Evolutionary conservation across 108 stramenopile species (phyloP), one percentile per base, ranked within the genome.

Genomic region (Skeletonema grethae): DNA sequence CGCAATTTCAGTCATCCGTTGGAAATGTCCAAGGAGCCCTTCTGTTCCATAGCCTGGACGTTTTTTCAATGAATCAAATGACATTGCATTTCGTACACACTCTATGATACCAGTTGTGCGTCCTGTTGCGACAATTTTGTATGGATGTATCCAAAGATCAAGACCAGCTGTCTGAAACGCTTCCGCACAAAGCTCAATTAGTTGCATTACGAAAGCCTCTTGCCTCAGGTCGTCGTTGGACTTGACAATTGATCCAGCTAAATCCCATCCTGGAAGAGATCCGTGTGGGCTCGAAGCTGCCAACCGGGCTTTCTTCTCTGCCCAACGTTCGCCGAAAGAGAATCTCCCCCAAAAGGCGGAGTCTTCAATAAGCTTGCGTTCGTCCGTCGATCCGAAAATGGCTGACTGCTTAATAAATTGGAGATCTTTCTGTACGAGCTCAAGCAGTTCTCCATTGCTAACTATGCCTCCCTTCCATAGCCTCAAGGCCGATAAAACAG

Each of bases 151-250:
- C 90, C 93, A 97, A 30, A 98, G 73, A 46, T 96, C 89, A 0
- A 91, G 79, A 58, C 89, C 86, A 7, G 95, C 97, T 67, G 96
- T 86, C 41, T 88, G 79, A 64, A 97, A 98, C 29, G 98, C 97
- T 39, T 95, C 94, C 35, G 87, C 80, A 61, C 95, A 97, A 34
- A 97, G 81, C 20, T 92, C 89, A 38, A 99, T 97, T 8, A 99
- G 85, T 79, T 98, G 98, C 88, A 97, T 89, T 45, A 95, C 87
- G 55, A 96, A 95, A 18, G 94, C 93, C 84, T 99, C 99, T 78
- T 99, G 99, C 32, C 99, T 85, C 48, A 98, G 75, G 74, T 99
- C 99, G 48, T 98, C 99, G 69, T 98, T 98, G 16, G 94, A 96
- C 88, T 99, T 99, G 35, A 99, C 96, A 71, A 99, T 98, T 39